Evolutionary conservation across 2,329 filamentous ascomycete species (phyloP), one percentile per base, ranked within the genome.

Genomic region (Neopestalotiopsis sp.): DNA sequence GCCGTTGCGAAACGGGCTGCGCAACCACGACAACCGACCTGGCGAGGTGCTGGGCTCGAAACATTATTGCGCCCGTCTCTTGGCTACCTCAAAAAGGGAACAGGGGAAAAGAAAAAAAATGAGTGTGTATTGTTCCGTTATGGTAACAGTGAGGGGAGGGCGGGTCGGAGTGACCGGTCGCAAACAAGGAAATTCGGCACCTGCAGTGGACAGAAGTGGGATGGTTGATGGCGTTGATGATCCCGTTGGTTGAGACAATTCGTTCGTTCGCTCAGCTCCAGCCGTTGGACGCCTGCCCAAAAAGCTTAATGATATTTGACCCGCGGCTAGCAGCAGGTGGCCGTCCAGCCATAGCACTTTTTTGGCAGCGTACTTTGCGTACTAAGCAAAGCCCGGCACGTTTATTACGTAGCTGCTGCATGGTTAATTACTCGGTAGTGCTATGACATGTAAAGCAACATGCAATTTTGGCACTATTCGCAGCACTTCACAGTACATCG

Each of bases 51-150:
- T 64, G 61, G 12, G 61, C 34, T 20, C 61, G 34, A 49, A 45
- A 28, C 61, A 64, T 64, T 34, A 64, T 64, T 34, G 38, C 40
- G 20, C 38, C 61, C 59, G 45, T 53, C 45, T n/a, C 45, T 53
- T n/a, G 17, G 45, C 45, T 53, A 20, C 17, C 20, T 17, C 17
- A n/a, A 49, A 13, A n/a, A 49, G 42, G 45, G 20, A 53, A 38
- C 34, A 10, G 34, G 6, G 45, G 45, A 53, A 53, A 53, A 20
- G 45, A 53, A 53, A 53, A 53, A 53, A n/a, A 20, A 17, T n/a
- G 45, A n/a, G 45, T 53, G 45, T n/a, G 45, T 53, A 9, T 17
- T 7, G 17, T 53, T 28, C 24, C 24, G 24, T 28, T 28, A 28
- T 28, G 24, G 24, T 28, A 28, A 38, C 34, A 10, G 6, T 38